Base-by-base conservation (phyloP, 495 filamentous ascomycete species). In the Ramalina peruviana region DNA sequence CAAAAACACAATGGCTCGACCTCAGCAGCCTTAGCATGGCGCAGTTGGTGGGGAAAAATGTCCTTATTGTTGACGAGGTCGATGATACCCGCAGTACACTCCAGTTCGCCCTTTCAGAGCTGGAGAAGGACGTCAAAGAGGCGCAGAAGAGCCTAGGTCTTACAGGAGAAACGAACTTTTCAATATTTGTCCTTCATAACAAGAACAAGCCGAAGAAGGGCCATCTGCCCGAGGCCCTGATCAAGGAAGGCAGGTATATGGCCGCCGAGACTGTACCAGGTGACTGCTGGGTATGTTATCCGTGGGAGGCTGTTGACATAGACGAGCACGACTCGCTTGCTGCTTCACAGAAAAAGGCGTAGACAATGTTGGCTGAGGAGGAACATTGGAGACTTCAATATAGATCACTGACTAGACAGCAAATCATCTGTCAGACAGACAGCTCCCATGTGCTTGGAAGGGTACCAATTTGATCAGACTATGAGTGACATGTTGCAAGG, bases 221-320 rank as follows among this genome's bases (percentile, higher is more conserved):
- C 48, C 60, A 68, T 36, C 72, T 99, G 43, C 88, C 93, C 13
- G 57, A 77, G n/a, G 79, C 85, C 12, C 86, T 95, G 80, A 74
- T 87, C 60, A 69, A 74, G 19, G 68, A 83, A 50, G 75, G 77
- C 23, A 72, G 82, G 57, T 99, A 99, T 67, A 64, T 87, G 50
- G 92, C 92, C 20, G 85, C 92, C 13, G 72, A 81, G 58, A 96
- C 92, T 27, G 86, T 90, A 19, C 23, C 23, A 11, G 76, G 74
- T 20, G 90, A 99, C 70, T 82, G 87, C 49, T 99, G 92, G 92
- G 96, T 96, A 62, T 92, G 86, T 72, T 99, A 99, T 66, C 92
- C 92, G n/a, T 98, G 92, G 92, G 92, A 98, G 69, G 92, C 93
- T n/a, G n/a, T n/a, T n/a, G 85, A 96, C 65, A 96, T 97, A 57